Evolutionary conservation across 148 eudicot genomes (phyloP).

Genomic region (Heliamphora exappendiculata): DNA sequence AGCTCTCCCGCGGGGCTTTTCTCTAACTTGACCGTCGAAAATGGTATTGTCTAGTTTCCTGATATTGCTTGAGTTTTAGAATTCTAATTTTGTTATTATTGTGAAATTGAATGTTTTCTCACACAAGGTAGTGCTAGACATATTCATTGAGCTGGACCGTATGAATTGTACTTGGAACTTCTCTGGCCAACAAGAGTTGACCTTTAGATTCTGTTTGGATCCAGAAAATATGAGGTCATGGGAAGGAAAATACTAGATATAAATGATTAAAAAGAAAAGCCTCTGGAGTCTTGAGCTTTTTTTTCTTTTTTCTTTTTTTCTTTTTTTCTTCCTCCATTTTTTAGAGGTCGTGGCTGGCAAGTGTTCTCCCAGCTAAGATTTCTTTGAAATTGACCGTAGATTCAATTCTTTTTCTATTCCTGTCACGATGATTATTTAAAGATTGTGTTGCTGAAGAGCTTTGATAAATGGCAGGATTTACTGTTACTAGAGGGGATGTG

Average conservation of each 20-base stretch:
- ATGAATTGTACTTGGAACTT: not conserved
- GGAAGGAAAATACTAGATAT: not conserved
- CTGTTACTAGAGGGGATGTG: slow-evolving; percentile 25
- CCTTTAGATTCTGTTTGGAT: slow-evolving; percentile 14
- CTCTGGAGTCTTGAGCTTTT: not conserved
- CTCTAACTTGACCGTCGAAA: slow-evolving; percentile 14
- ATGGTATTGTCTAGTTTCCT: slow-evolving; percentile 15
- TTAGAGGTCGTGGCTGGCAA: not conserved
- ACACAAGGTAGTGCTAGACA: not conserved
- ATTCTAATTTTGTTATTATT: not conserved
- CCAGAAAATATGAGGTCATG: not conserved
- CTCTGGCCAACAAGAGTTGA: slow-evolving; percentile 14
- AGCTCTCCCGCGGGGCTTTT: slow-evolving; percentile 49
- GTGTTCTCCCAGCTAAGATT: not conserved
- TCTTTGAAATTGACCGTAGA: not conserved
- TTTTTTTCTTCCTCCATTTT: too few species aligned
- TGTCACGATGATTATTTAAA: not conserved
- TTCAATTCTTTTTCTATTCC: not conserved
- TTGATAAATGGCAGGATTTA: slow-evolving; percentile 25
- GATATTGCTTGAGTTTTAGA: not conserved
- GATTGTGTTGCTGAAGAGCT: slow-evolving; percentile 2
- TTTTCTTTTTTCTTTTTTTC: too few species aligned
- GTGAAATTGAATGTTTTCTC: not conserved
- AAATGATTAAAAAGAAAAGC: not conserved
- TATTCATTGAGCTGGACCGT: not conserved